phyloP scores from a whole-genome alignment of 2,329 filamentous ascomycete species.

The Calonectria pteridis region DNA sequence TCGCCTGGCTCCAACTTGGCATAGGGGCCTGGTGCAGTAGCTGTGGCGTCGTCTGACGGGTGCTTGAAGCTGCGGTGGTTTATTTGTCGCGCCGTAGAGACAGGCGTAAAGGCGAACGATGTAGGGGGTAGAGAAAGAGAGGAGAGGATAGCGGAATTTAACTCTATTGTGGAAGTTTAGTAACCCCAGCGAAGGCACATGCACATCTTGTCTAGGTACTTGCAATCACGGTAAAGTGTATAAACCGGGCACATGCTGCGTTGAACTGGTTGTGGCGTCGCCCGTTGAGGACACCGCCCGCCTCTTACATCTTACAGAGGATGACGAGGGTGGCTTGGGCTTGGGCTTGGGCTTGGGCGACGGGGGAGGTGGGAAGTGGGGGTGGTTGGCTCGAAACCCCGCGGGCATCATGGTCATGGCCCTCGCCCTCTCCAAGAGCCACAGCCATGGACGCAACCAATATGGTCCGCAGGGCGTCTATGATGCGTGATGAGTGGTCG shows the following conservation, averaged over 20 bases:
- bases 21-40: conserved; percentile 1
- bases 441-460: not conserved
- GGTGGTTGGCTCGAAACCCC: not conserved
- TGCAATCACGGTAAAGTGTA: not conserved
- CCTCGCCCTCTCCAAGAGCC: not conserved
- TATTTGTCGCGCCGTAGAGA: not conserved
- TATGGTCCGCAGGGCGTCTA: not conserved
- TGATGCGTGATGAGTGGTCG: not conserved
- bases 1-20: conserved; percentile 41
- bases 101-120: not conserved
- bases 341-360: not conserved
- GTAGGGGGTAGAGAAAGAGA: not conserved
- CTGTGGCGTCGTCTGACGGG: conserved; percentile 5
- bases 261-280: conserved; percentile 9
- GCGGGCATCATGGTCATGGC: not conserved
- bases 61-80: not conserved
- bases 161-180: not conserved
- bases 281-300: not conserved
- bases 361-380: not conserved
- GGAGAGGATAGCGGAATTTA: not conserved
- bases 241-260: not conserved
- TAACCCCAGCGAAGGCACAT: not conserved
- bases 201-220: not conserved
- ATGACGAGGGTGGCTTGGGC: not conserved
- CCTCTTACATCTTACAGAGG: not conserved